phyloP scores from a whole-genome alignment of 495 filamentous ascomycete genomes.

The Lichenothelia convexa region DNA sequence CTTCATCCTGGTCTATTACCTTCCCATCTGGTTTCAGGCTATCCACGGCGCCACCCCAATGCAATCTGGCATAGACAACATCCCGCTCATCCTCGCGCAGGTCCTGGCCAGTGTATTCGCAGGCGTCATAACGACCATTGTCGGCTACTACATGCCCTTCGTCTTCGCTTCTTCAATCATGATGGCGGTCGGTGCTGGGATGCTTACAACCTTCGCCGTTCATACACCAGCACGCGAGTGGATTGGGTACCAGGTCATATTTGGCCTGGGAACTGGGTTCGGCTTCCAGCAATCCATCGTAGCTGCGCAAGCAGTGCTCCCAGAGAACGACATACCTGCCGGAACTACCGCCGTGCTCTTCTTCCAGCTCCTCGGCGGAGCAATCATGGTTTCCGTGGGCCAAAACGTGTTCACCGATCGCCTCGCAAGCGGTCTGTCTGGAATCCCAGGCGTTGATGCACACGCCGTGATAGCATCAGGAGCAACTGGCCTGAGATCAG shows the following conservation, averaged over 20 bases:
- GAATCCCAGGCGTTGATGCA: no score
- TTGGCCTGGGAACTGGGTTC: constrained; percentile 22
- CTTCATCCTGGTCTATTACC: neutral
- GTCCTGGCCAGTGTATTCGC: constrained; percentile 12
- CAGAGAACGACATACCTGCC: constrained; percentile 15
- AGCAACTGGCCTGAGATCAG: no score
- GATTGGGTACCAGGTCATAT: constrained; percentile 23
- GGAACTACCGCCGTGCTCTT: constrained; percentile 25
- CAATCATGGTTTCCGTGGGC: constrained; percentile 22
- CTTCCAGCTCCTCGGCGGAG: constrained; percentile 23
- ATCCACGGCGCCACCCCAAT: neutral
- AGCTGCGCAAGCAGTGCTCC: constrained; percentile 24
- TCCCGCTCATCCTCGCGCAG: constrained; percentile 17
- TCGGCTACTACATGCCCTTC: constrained; percentile 26
- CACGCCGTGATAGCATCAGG: no score
- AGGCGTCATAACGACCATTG: constrained; percentile 9
- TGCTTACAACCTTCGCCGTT: constrained; percentile 14
- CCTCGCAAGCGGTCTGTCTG: constrained; percentile 6
- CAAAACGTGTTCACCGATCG: constrained; percentile 19
- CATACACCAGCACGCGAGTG: constrained; percentile 12
- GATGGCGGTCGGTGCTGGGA: constrained; percentile 18
- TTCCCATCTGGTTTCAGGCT: constrained; percentile 1
- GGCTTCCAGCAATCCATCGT: constrained; percentile 21
- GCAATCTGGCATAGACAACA: constrained; percentile 4
- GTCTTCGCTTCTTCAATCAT: constrained; percentile 17